Evolutionary conservation across 2,329 filamentous ascomycete species (phyloP), one percentile per base, ranked within the genome.

Genomic region (Fonsecaea erecta): DNA sequence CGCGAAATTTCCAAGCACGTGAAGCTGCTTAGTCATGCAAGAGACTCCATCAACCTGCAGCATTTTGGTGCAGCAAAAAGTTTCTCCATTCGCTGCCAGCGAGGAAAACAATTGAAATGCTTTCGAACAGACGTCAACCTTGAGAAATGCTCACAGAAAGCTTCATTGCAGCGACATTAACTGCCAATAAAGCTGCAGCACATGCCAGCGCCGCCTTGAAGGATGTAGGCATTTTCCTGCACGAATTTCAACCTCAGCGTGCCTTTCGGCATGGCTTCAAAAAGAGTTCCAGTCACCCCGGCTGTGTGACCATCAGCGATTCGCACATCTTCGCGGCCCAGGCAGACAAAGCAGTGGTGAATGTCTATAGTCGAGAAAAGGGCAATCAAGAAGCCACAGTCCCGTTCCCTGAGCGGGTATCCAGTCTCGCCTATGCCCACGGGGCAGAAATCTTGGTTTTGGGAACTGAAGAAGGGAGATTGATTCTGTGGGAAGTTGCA

Each of bases 311-410:
- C 32, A 84, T 93, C 71, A 96, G 85, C 77, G 83, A 86, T 52
- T 89, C 89, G 21, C 95, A 99, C 76, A 84, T 98, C 53, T 99
- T 97, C 76, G 90, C 93, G 3, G 94, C 92, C 3, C 95, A 99
- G 77, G 85, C 90, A 56, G 93, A 93, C 70, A 98, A 97, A 78
- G 92, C 93, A 0, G 91, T 96, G 48, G 85, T 99, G 1, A 92
- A 98, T 78, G 92, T 99, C 62, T 99, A 98, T 79, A 93, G 86
- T 64, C 86, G 93, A 62, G 84, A 88, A 64, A 90, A 91, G 68
- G 91, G 91, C 30, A 95, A 91, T 72, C 93, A 97, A 75, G 94
- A 98, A 79, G 90, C 92, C 6, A 85, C 92, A 18, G 87, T 98
- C 21, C 90, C 93, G 0, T 96, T 99, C 73, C 88, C 90, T 0